Conservation (phyloP, 768 basidiomycete genomes). For the Rhizopogon roseolus region DNA sequence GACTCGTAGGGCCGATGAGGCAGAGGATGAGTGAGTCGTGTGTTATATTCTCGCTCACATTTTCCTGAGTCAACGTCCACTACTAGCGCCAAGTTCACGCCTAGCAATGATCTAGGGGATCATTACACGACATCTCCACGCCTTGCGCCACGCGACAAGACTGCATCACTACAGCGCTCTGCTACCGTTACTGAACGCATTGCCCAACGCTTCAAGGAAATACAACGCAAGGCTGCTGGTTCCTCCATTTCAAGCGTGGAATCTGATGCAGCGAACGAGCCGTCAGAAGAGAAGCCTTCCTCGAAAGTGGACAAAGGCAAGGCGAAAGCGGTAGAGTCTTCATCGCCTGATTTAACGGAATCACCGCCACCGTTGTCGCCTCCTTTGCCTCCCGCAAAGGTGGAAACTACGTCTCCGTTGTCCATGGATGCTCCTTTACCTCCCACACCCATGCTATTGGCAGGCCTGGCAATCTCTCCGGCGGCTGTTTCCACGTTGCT, state of each 20-base stretch:
- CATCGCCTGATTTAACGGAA: constrained; percentile 25
- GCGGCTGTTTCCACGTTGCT: constrained; percentile 66
- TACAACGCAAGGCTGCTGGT: constrained; percentile 53
- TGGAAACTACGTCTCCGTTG: constrained; percentile 31
- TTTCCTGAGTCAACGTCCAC: constrained; percentile 9
- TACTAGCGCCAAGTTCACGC: constrained; percentile 81
- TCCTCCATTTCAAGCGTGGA: constrained; percentile 24
- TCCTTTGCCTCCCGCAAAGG: constrained; percentile 40
- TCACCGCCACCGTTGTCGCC: constrained; percentile 68
- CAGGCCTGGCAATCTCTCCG: constrained; percentile 66
- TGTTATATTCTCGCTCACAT: not conserved
- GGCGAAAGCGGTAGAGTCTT: constrained; percentile 52
- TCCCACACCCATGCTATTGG: constrained; percentile 60
- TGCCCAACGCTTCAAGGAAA: constrained; percentile 73
- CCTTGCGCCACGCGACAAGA: constrained; percentile 50
- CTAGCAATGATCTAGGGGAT: constrained; percentile 57
- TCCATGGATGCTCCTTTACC: constrained; percentile 36
- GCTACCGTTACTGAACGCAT: constrained; percentile 87
- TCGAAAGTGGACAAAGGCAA: constrained; percentile 84
- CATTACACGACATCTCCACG: constrained; percentile 81
- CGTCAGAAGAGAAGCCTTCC: constrained; percentile 26
- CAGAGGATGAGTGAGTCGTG: constrained; percentile 82
- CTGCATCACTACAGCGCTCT: constrained; percentile 54
- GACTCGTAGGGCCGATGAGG: constrained; percentile 82
- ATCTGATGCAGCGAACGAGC: constrained; percentile 15